Percentiles rank a stretch among this genome's conserved stretches.
Conservation (phyloP, 1,284 basidiomycete species). For the Fomitopsis schrenkii region DNA sequence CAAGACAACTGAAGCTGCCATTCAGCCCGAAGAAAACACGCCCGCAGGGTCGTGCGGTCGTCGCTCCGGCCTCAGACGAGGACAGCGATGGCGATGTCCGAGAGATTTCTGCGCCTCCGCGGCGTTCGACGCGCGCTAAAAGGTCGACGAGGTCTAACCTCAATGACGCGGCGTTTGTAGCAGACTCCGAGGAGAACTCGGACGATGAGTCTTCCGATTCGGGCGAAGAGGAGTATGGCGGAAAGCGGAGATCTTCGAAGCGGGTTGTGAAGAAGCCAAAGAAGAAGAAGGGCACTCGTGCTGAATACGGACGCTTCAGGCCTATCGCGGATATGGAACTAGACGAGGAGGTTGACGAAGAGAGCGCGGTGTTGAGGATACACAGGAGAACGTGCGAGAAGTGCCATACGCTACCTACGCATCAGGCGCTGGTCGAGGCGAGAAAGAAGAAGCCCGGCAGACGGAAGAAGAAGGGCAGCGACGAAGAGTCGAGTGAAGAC, state of each 20-base stretch:
- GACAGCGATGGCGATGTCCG: conserved; percentile 36
- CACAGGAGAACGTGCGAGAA: conserved; percentile 71
- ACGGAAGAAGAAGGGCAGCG: conserved; percentile 40
- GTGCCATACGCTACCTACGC: conserved; percentile 57
- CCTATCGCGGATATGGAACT: conserved; percentile 51
- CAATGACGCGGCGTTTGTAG: conserved; percentile 31
- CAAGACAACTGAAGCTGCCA: conserved; percentile 32
- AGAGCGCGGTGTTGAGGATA: conserved; percentile 45
- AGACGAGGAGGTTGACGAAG: conserved; percentile 56
- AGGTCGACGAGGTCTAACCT: conserved; percentile 22
- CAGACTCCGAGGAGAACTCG: conserved; percentile 24
- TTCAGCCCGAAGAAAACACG: conserved; percentile 64
- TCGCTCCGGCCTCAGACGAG: conserved; percentile 34
- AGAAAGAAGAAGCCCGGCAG: conserved; percentile 35
- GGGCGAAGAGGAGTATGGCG: conserved; percentile 21
- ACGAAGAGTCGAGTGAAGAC: conserved; percentile 50
- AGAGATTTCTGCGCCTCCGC: conserved; percentile 9
- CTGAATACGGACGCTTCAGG: conserved; percentile 67
- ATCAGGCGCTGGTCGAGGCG: conserved; percentile 41
- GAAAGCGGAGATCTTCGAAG: conserved; percentile 7
- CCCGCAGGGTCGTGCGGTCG: conserved; percentile 19
- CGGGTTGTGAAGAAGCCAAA: conserved; percentile 9
- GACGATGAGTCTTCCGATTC: conserved; percentile 22
- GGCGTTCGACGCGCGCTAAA: conserved; percentile 23
- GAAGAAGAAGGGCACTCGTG: conserved; percentile 38